Conservation (phyloP, 257 asterid species). For the Jacaranda mimosifolia region DNA sequence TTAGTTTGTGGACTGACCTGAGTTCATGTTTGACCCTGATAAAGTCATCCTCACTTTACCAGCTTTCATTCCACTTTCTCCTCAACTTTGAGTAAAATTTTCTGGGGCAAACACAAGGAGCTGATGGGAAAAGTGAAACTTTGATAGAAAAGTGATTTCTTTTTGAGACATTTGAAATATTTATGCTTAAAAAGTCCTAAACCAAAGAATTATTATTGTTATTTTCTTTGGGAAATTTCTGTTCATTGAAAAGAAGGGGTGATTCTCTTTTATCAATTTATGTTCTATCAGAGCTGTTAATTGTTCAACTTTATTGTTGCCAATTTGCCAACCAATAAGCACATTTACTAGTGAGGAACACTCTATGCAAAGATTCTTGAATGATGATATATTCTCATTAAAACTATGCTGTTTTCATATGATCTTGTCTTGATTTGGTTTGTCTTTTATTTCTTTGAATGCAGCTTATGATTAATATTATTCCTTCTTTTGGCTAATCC, state of each 20-base stretch:
- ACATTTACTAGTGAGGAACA: not conserved
- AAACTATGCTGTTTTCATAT: no score
- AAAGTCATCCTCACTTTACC: constrained; percentile 47
- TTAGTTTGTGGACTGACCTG: constrained; percentile 34
- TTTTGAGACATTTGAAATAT: constrained; percentile 4
- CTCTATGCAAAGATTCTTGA: not conserved
- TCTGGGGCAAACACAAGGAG: constrained; percentile 27
- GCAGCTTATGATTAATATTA: no score
- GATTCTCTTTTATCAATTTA: not conserved
- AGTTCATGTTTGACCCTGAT: constrained; percentile 50
- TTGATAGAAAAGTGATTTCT: constrained; percentile 30
- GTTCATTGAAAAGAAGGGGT: not conserved
- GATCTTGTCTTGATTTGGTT: no score
- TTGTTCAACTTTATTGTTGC: constrained; percentile 11
- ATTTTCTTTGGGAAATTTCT: not conserved
- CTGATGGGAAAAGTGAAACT: constrained; percentile 36
- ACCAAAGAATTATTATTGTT: not conserved
- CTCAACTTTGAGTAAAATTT: constrained; percentile 33
- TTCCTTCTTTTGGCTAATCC: no score
- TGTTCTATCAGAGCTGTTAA: not conserved
- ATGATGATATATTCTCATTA: not conserved
- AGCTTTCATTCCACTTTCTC: constrained; percentile 53
- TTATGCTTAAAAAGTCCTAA: not conserved
- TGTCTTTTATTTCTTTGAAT: no score
- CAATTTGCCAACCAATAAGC: constrained; percentile 10